Evolutionary conservation across 805 yeast genomes (phyloP), one percentile per base, ranked within the genome.

Genomic region (Blastobotrys americana): DNA sequence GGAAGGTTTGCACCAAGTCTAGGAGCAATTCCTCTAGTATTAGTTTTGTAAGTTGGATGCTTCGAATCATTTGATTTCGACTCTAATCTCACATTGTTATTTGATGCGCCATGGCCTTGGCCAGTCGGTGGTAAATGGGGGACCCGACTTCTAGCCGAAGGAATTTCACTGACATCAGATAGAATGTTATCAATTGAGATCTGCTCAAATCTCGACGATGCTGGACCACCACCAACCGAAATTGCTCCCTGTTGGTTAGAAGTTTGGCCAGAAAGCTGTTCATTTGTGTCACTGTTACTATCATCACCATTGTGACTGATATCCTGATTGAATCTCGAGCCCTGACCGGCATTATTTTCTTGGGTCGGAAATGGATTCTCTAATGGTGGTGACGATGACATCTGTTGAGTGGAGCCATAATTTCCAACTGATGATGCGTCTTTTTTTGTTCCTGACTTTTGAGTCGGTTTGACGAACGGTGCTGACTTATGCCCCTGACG

Each of bases 141-240:
- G 17, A 16, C 63, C 39, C 82, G 58, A 41, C 77, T 68, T 48
- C 74, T 79, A 10, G 85, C 95, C 2, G 94, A 83, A 0, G 97
- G 97, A 10, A 89, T 85, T 56, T 86, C 97, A 50, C 95, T 80
- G 18, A 80, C 76, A 53, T 82, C 82, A 17, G 86, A 78, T 3
- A 89, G 68, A 15, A 89, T 73, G 57, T 82, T 82, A 45, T 87
- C 88, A 3, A 89, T 83, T 0, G 95, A 82, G 3, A 89, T 85
- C 45, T 82, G 81, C 33, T 89, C 79, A 59, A 84, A 84, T 48
- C 77, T 74, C 25, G 69, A 15, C n/a, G 27, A 6, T 15, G 15
- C 31, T 13, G 13, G 10, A 25, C 31, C 31, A 13, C 31, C 13
- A 25, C 31, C 31, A 25, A 8, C 31, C 13, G 31, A 8, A 8